Conservation (phyloP, 176 grass and related monocot genomes). For the Juncus inflexus region DNA sequence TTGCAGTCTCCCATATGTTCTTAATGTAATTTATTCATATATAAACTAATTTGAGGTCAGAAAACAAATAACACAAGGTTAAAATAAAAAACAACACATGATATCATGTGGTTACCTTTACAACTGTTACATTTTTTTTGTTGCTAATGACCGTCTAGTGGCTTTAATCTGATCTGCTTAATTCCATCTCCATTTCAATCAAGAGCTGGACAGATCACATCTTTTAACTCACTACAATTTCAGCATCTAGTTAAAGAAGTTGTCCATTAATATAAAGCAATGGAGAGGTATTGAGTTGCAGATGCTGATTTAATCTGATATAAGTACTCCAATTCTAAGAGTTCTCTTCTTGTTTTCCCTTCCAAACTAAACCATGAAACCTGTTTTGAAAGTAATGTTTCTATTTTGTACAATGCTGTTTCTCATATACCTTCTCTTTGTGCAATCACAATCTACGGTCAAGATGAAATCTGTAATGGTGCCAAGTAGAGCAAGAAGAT, state of each 20-base stretch:
- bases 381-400: slow-evolving; percentile 26
- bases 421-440: slow-evolving; percentile 13
- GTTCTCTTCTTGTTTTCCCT: slow-evolving; percentile 20
- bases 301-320: slow-evolving; percentile 16
- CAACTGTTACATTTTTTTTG: slow-evolving; percentile 21
- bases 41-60: background rate
- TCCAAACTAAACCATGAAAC: slow-evolving; percentile 25
- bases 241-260: background rate
- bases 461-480: background rate
- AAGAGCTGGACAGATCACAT: slow-evolving; percentile 4
- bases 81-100: background rate
- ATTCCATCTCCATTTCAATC: slow-evolving; percentile 11
- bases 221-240: background rate
- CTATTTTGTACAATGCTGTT: slow-evolving; percentile 28
- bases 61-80: slow-evolving; percentile 12
- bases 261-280: background rate
- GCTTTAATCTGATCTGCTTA: background rate
- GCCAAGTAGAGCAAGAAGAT: slow-evolving; percentile 19
- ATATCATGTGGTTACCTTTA: slow-evolving; percentile 24
- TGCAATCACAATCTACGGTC: slow-evolving; percentile 9
- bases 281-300: slow-evolving; percentile 15
- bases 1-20: slow-evolving; percentile 9
- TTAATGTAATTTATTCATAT: slow-evolving; percentile 10
- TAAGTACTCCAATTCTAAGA: slow-evolving; percentile 17
- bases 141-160: slow-evolving; percentile 3